Conservation (phyloP, 2,329 filamentous ascomycete species). For the Phoma sp. region DNA sequence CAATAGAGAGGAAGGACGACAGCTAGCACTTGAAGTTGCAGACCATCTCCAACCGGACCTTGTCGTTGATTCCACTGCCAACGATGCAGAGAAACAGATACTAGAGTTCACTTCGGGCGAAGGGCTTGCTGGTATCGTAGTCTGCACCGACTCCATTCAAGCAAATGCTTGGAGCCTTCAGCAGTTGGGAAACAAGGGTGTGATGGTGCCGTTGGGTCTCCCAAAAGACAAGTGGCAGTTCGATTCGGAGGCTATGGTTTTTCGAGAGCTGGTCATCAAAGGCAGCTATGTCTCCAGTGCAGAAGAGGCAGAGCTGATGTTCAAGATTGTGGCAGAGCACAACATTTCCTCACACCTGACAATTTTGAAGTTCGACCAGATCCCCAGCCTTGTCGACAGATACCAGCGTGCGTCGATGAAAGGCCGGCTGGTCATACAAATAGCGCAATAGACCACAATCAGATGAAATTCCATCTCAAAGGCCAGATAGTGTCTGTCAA, state of each 20-base stretch:
- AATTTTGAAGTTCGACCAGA: constrained; percentile 28
- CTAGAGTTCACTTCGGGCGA: constrained; percentile 26
- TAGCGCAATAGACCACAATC: constrained; percentile 10
- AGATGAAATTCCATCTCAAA: too few relatives aligned
- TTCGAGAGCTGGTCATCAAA: constrained; percentile 32
- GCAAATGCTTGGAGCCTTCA: constrained; percentile 35
- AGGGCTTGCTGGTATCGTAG: constrained; percentile 34
- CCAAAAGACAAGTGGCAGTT: constrained; percentile 36
- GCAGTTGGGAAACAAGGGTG: constrained; percentile 29
- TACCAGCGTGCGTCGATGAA: constrained; percentile 32
- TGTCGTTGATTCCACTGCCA: constrained; percentile 23
- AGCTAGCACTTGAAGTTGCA: constrained; percentile 25
- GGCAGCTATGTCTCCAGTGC: constrained; percentile 36
- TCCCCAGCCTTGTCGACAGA: constrained; percentile 26
- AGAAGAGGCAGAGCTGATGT: constrained; percentile 33
- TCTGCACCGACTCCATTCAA: constrained; percentile 33
- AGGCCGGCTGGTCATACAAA: constrained; percentile 30
- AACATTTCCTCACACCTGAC: constrained; percentile 32
- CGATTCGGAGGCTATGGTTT: constrained; percentile 33
- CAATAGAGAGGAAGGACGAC: constrained; percentile 31
- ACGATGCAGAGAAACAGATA: constrained; percentile 23
- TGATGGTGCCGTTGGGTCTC: constrained; percentile 34
- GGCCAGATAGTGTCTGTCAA: neutral
- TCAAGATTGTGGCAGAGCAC: constrained; percentile 29
- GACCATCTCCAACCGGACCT: constrained; percentile 28